phyloP scores from a whole-genome alignment of 108 stramenopile genomes.

The Cyclotella sp. region DNA sequence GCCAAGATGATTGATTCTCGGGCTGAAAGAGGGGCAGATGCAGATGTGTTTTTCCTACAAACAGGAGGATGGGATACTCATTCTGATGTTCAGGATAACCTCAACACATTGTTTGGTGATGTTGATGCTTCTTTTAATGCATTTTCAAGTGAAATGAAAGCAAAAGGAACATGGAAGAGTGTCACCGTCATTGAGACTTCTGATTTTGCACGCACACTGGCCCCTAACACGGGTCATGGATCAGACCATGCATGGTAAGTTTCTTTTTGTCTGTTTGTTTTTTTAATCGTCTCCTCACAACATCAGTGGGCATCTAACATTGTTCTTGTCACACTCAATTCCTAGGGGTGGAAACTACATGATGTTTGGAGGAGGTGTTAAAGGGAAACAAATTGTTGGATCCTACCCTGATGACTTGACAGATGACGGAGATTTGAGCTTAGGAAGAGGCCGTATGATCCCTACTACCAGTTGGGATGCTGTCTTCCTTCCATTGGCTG shows the following conservation, averaged over 20 bases:
- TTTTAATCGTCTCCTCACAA: constrained; percentile 7
- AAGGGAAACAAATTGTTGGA: constrained; percentile 54
- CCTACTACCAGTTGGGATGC: constrained; percentile 61
- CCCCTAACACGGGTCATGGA: constrained; percentile 58
- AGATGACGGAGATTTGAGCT: constrained; percentile 26
- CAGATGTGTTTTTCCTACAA: constrained; percentile 62
- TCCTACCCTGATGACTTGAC: constrained; percentile 45
- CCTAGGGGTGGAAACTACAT: constrained; percentile 58
- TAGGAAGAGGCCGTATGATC: constrained; percentile 58
- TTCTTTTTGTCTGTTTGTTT: not conserved
- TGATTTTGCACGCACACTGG: constrained; percentile 74
- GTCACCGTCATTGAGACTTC: constrained; percentile 65
- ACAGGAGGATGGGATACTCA: constrained; percentile 79
- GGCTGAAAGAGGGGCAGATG: constrained; percentile 49
- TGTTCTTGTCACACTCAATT: not conserved
- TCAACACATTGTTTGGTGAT: constrained; percentile 38
- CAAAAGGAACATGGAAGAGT: constrained; percentile 56
- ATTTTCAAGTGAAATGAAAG: constrained; percentile 69
- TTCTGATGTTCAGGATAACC: constrained; percentile 28
- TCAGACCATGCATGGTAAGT: constrained; percentile 59
- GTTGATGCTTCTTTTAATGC: constrained; percentile 56
- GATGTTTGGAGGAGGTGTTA: constrained; percentile 53
- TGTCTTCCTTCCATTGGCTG: constrained; percentile 53
- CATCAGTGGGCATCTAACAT: not conserved
- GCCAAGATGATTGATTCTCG: constrained; percentile 62